These are phyloP conservation scores for Diddensiella transvaalensis DNA, from an alignment of 805 yeast genomes.

Conservation along the genomic window DNA sequence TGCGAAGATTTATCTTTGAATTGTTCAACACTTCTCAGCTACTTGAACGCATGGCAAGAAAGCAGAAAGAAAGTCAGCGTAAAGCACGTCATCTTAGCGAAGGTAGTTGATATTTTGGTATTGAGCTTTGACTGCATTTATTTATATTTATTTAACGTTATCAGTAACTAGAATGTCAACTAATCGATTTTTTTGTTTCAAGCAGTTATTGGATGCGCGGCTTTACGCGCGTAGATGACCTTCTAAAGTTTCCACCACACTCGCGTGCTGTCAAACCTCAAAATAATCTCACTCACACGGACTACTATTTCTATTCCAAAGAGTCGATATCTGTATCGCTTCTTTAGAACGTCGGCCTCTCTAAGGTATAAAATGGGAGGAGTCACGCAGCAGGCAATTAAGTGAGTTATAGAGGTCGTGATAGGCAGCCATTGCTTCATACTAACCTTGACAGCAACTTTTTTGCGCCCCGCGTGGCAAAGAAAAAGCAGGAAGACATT, in stretches of 20 bases:
- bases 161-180: no score
- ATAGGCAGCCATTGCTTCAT: background rate
- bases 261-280: no score
- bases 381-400: conserved; percentile 15
- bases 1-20: conserved; percentile 63
- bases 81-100: conserved; percentile 18
- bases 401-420: conserved; percentile 12
- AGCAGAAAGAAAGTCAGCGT: conserved; percentile 20
- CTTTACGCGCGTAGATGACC: no score
- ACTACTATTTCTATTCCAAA: no score
- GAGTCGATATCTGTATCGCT: no score
- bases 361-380: conserved; percentile 4
- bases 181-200: conserved; percentile 2
- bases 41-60: conserved; percentile 46
- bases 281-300: no score
- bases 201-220: background rate
- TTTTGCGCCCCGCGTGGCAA: conserved; percentile 1
- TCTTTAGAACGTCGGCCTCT: no score
- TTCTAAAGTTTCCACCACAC: no score
- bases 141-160: no score
- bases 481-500: no score
- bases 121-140: background rate
- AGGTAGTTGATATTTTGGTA: background rate
- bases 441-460: conserved; percentile 1
- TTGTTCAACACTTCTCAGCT: conserved; percentile 53